Evolutionary conservation across 768 basidiomycete species (phyloP).

Genomic region (Cyclocybe cylindracea): DNA sequence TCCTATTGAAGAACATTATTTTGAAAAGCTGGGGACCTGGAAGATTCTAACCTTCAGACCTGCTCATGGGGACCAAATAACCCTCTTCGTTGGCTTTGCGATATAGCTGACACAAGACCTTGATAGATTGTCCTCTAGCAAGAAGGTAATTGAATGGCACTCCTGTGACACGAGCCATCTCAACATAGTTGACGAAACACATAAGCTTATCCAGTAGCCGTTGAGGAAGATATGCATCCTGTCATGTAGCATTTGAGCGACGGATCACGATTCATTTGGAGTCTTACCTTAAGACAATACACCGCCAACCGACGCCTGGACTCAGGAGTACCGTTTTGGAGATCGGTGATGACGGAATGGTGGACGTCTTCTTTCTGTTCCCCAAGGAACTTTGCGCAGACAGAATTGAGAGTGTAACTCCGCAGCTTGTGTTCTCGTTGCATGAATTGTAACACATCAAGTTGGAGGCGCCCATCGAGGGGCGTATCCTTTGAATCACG

Average conservation of each 20-base stretch:
- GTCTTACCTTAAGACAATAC: slow-evolving; percentile 89
- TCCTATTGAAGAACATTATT: slow-evolving; percentile 41
- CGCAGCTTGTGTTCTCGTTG: slow-evolving; percentile 97
- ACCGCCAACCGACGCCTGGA: slow-evolving; percentile 91
- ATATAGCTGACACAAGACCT: slow-evolving; percentile 94
- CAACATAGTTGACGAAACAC: slow-evolving; percentile 98
- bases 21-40: slow-evolving; percentile 1
- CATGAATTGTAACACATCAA: slow-evolving; percentile 97
- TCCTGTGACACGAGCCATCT: slow-evolving; percentile 99
- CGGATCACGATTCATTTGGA: neutral
- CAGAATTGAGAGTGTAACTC: slow-evolving; percentile 96
- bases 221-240: slow-evolving; percentile 99
- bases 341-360: slow-evolving; percentile 95
- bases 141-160: slow-evolving; percentile 97
- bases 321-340: slow-evolving; percentile 96
- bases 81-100: slow-evolving; percentile 90
- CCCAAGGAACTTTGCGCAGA: slow-evolving; percentile 95
- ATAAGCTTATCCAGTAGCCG: slow-evolving; percentile 95
- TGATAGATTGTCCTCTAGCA: slow-evolving; percentile 96
- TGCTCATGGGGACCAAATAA: slow-evolving; percentile 85
- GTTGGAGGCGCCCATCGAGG: slow-evolving; percentile 90
- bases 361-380: slow-evolving; percentile 99
- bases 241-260: neutral
- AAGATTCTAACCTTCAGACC: slow-evolving; percentile 68
- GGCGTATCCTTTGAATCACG: slow-evolving; percentile 94